A percentile compares a stretch with the other conserved stretches of the same genome.
These are phyloP conservation scores for Tylopilus felleus DNA, from an alignment of 768 basidiomycete species.

Conservation along the genomic window DNA sequence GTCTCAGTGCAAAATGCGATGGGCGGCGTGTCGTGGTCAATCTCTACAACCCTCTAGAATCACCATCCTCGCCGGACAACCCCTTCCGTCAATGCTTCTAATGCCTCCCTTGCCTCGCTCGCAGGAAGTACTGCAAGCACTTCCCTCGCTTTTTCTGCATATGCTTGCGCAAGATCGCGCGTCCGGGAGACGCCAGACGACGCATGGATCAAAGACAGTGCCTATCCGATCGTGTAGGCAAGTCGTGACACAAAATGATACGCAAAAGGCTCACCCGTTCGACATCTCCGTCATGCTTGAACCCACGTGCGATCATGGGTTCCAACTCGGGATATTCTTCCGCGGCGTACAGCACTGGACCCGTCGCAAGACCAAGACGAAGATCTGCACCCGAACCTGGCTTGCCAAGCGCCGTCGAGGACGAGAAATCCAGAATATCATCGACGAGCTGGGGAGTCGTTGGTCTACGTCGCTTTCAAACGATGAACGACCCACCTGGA, in stretches of 20 bases:
- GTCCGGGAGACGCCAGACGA: slow-evolving; percentile 81
- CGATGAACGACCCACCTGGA: neutral
- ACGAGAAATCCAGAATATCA: slow-evolving; percentile 91
- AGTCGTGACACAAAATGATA: neutral
- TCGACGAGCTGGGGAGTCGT: slow-evolving; percentile 72
- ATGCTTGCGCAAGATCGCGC: slow-evolving; percentile 65
- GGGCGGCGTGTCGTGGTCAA: too few species aligned
- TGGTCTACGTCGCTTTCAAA: neutral
- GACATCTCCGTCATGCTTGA: slow-evolving; percentile 73
- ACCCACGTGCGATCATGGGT: slow-evolving; percentile 75
- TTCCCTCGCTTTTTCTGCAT: slow-evolving; percentile 75
- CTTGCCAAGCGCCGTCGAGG: slow-evolving; percentile 78
- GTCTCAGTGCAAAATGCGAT: too few species aligned
- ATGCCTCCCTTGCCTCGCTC: slow-evolving; percentile 73
- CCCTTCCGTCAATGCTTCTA: slow-evolving; percentile 66
- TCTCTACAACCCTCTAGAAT: neutral
- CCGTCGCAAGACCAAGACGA: slow-evolving; percentile 79
- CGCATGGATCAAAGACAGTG: slow-evolving; percentile 49
- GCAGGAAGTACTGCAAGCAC: slow-evolving; percentile 70
- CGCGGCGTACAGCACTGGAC: slow-evolving; percentile 81
- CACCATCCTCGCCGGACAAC: slow-evolving; percentile 61
- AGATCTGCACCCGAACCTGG: slow-evolving; percentile 80
- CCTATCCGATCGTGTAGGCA: slow-evolving; percentile 40
- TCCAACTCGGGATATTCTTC: slow-evolving; percentile 78
- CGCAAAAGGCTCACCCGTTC: slow-evolving; percentile 52